Base-by-base conservation (phyloP, 225 moss, liverwort and hornwort species). In the Bryum argenteum region DNA sequence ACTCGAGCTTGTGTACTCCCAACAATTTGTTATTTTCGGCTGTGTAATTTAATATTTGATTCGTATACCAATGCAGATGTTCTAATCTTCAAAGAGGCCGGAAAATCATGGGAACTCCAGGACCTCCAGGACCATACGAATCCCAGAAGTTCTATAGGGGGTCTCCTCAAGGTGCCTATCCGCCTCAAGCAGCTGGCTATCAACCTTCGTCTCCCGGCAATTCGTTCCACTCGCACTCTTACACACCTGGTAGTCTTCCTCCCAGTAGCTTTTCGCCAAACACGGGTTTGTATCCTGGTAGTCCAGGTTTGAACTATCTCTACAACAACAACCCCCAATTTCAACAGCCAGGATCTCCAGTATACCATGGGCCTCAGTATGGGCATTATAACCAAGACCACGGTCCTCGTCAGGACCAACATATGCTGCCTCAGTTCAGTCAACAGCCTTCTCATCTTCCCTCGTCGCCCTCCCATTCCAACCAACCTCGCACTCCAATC, bases 361-460 rank as follows among this genome's bases (percentile, higher is more conserved):
- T 84, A 83, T 88, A 85, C 70, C 79, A 89, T 74, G 81, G 75
- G 17, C 81, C 89, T 47, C 82, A 79, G 52, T 93, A 87, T 71
- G 89, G 91, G 75, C 91, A 85, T 68, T 93, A 88, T 48, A 80
- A 76, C 69, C 85, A 85, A 77, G 96, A 96, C 63, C 93, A 87
- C 47, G 87, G 89, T 50, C 85, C 88, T 61, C 89, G 93, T 50
- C 96, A 90, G 43, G 91, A 88, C 64, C 91, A 88, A 37, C 88
- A 91, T 72, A 79, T 89, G 14, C 60, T 81, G 75, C 71, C 85
- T 73, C 85, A 93, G 44, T 96, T 84, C 40, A 84, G 67, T 79
- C 88, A 80, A 75, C 86, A 86, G 65, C 78, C 75, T 54, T 61
- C 86, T 63, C 89, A 89, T 37, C 79, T 79, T 52, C 73, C 87